Evolutionary conservation across 2,329 filamentous ascomycete genomes (phyloP), one percentile per base, ranked within the genome.

Genomic region (Anthostomella pinea): DNA sequence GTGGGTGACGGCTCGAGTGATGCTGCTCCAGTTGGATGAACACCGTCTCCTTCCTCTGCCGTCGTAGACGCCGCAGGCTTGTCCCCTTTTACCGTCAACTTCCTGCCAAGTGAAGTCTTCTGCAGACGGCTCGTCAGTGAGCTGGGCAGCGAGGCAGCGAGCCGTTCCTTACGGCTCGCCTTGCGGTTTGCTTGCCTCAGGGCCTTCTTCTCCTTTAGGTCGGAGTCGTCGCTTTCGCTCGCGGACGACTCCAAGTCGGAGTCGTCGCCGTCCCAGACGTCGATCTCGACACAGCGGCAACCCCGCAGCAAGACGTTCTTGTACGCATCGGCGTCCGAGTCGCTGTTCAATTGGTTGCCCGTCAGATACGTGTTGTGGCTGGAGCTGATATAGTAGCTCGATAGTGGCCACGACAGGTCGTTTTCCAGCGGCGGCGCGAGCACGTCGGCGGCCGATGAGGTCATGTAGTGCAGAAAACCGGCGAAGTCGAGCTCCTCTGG

Each of bases 331-430:
- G 87, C 88, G 58, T 89, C 94, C 34, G 88, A 93, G 43, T 85
- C 80, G 51, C 88, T 91, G 42, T 79, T 87, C 10, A 95, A 79
- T 67, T 96, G 90, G 57, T 91, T 86, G 16, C 90, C 90, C 2
- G 89, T 79, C 15, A 96, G 77, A 52, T 96, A 96, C 0, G 90
- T 96, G 65, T 96, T 96, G 71, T 96, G 90, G 38, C 89, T 95
- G 52, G 87, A 95, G 45, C 84, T 94, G 58, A 96, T 87, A 64
- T 88, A 95, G 65, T 96, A 96, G 64, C 88, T 89, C 41, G 88
- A 85, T 45, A 96, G 67, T 0, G 90, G 90, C 53, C 81, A 84
- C 33, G 87, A 78, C 37, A 93, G 74, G 37, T 79, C 74, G 36
- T 68, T 57, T 3, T 63, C 45, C 16, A 54, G 51, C 14, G 60